These are phyloP conservation scores for Trypanosoma melophagium DNA, from an alignment of 208 protist genomes.

Conservation along the genomic window DNA sequence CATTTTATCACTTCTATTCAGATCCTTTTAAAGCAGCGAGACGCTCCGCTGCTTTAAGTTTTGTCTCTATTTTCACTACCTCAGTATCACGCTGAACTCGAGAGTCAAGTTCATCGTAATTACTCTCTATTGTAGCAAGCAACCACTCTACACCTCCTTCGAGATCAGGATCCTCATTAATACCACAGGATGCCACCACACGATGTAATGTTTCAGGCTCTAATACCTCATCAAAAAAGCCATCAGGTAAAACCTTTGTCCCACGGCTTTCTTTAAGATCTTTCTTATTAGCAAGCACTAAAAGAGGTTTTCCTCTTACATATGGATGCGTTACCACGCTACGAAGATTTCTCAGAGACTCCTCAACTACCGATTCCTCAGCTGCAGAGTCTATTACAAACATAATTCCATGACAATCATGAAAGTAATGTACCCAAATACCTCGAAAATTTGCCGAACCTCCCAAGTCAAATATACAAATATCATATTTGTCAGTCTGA, in stretches of 20 bases:
- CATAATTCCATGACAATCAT: slow-evolving; percentile 89
- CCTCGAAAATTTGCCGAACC: slow-evolving; percentile 87
- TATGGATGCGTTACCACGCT: slow-evolving; percentile 90
- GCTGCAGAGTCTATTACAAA: slow-evolving; percentile 84
- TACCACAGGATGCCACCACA: slow-evolving; percentile 70
- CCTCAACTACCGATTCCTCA: slow-evolving; percentile 56
- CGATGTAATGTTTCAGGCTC: slow-evolving; percentile 43
- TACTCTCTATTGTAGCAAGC: slow-evolving; percentile 52
- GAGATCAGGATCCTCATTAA: slow-evolving; percentile 72
- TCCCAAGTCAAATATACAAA: slow-evolving; percentile 92
- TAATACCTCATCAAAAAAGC: slow-evolving; percentile 59
- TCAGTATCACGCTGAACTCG: slow-evolving; percentile 66
- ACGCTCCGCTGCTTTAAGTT: slow-evolving; percentile 59
- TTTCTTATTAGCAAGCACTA: slow-evolving; percentile 99
- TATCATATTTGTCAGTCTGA: slow-evolving; percentile 81
- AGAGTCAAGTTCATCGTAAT: slow-evolving; percentile 55
- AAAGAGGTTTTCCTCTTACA: slow-evolving; percentile 95
- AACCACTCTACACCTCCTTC: slow-evolving; percentile 89
- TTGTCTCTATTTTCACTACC: slow-evolving; percentile 68
- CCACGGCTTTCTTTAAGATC: slow-evolving; percentile 90
- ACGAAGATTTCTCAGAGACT: slow-evolving; percentile 67
- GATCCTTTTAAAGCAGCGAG: slow-evolving; percentile 45
- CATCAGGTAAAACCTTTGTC: slow-evolving; percentile 77
- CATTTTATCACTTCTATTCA: slow-evolving; percentile 17
- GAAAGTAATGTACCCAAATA: slow-evolving; percentile 92